Conservation (phyloP, 441 rosid species). For the Populus trichocarpa region DNA sequence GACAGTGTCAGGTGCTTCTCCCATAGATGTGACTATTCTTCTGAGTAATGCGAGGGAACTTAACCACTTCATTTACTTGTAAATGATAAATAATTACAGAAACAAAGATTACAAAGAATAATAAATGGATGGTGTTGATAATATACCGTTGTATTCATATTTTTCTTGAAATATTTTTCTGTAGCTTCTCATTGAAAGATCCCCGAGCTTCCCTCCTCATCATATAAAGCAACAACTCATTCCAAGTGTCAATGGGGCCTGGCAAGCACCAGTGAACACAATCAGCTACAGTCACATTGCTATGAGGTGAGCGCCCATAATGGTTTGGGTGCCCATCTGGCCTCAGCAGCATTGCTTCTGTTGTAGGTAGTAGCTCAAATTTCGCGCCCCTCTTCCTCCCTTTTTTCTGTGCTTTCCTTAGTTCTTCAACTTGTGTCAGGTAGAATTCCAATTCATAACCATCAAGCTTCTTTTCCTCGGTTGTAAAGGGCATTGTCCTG, state of each 20-base stretch:
- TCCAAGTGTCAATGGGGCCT: constrained; percentile 83
- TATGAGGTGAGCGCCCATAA: constrained; percentile 42
- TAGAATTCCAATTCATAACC: constrained; percentile 48
- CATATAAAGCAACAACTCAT: constrained; percentile 60
- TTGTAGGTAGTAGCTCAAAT: constrained; percentile 52
- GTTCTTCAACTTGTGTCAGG: constrained; percentile 56
- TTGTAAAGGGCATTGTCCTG: constrained; percentile 52
- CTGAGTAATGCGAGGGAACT: neutral
- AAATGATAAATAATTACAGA: constrained; percentile 11
- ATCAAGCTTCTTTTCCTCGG: constrained; percentile 40
- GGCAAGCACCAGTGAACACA: constrained; percentile 97
- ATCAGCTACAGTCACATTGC: constrained; percentile 45
- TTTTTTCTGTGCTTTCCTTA: constrained; percentile 43
- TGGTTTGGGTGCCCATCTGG: constrained; percentile 80
- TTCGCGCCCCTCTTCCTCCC: constrained; percentile 39
- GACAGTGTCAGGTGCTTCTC: neutral
- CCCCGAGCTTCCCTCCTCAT: constrained; percentile 34
- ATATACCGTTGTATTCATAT: neutral
- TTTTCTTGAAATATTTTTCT: constrained; percentile 13
- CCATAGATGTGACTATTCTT: neutral
- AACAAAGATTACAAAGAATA: constrained; percentile 4
- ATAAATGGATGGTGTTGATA: neutral
- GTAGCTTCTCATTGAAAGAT: constrained; percentile 1
- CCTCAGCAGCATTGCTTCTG: constrained; percentile 65
- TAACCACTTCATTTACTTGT: neutral